Base-by-base conservation (phyloP, 2,329 filamentous ascomycete genomes). In the Coniella vitis region DNA sequence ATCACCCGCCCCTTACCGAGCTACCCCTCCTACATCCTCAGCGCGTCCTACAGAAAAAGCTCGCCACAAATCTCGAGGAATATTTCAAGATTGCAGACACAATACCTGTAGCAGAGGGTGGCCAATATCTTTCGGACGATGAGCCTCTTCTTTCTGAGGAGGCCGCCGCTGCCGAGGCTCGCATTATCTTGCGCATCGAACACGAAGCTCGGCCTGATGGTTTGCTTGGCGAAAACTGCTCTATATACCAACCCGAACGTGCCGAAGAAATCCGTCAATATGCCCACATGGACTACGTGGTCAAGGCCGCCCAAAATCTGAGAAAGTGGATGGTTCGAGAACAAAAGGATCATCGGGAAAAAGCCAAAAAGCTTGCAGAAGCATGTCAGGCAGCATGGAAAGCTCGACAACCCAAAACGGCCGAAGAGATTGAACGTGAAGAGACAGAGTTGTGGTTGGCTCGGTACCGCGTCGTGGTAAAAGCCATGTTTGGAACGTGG, bases 201-300 rank as follows among this genome's bases (percentile, higher is more conserved):
- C 70, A 81, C 41, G 90, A 89, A 55, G 81, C 81, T 3, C 74
- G 87, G 58, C 79, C 83, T 4, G 90, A 90, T 14, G 88, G 89
- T 2, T 63, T 90, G 4, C 73, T 96, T 22, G 89, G 85, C 44
- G 70, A 75, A 47, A 74, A 76, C 52, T 91, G 87, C 61, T 84
- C 83, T 2, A 69, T 84, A 20, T 93, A 87, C 57, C 75, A 83
- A 16, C 86, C 87, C 0, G 87, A 93, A 54, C 73, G 81, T 12
- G 71, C 70, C 52, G 83, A 87, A 49, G 86, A 94, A 58, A 87
- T 87, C 0, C 78, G 78, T 45, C 88, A 93, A 60, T 97, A 88
- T 73, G 83, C 86, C n/a, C 90, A 94, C 57, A 78, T 81, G 61
- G 90, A 97, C 60, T 87, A 97, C 62, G 75, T 97, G 46, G 74